phyloP scores from a whole-genome alignment of 495 filamentous ascomycete genomes.

The Delitschia confertaspora region DNA sequence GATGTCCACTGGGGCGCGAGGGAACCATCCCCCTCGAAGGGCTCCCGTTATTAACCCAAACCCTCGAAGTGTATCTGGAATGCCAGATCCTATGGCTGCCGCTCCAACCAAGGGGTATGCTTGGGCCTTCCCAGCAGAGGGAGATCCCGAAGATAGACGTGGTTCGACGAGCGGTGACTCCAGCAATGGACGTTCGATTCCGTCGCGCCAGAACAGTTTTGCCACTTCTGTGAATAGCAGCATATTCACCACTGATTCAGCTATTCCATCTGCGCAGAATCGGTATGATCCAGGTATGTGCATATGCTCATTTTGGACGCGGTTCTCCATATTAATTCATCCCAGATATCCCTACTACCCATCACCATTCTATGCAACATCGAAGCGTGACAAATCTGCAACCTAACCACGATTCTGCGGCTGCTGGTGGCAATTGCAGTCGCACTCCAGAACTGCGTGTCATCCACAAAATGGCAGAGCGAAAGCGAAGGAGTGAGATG shows the following conservation, averaged over 20 bases:
- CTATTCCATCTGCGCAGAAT: constrained; percentile 33
- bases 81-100: constrained; percentile 37
- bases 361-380: constrained; percentile 40
- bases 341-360: constrained; percentile 31
- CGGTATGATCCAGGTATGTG: constrained; percentile 35
- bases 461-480: constrained; percentile 91
- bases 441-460: constrained; percentile 89
- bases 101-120: constrained; percentile 37
- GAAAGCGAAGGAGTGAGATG: constrained; percentile 96
- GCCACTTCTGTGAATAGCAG: constrained; percentile 36
- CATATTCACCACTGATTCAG: constrained; percentile 35
- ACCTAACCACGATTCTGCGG: constrained; percentile 21
- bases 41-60: constrained; percentile 36
- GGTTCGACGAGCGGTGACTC: constrained; percentile 34
- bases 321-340: constrained; percentile 3
- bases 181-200: constrained; percentile 25
- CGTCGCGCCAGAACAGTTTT: constrained; percentile 35
- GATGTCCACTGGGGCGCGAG: constrained; percentile 14
- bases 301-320: not conserved
- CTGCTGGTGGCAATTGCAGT: constrained; percentile 54
- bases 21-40: constrained; percentile 27
- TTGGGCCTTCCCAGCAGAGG: constrained; percentile 38
- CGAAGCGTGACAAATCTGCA: constrained; percentile 32
- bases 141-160: constrained; percentile 30
- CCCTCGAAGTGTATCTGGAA: constrained; percentile 32